Base-by-base conservation (phyloP, 176 grass and related monocot species). In the Carex scoparia region DNA sequence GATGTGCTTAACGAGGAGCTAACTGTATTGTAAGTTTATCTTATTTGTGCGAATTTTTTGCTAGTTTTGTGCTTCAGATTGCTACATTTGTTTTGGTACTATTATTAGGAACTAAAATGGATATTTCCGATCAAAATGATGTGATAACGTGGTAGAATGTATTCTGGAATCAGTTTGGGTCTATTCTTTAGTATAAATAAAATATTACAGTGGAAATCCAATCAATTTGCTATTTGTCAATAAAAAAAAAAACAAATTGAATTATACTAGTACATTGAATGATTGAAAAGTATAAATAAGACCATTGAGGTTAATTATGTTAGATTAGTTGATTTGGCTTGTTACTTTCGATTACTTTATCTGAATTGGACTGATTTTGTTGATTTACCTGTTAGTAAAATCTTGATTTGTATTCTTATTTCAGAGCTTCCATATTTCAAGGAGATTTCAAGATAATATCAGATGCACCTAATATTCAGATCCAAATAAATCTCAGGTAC, bases 401-500 rank as follows among this genome's bases (percentile, higher is more conserved):
- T 57, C 16, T 82, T 70, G 61, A 72, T 74, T 59, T 81, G 51
- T 10, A 75, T 62, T 23, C 33, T 35, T 46, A 68, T 60, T 48
- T 61, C 51, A 98, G 95, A 83, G 66, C 73, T 85, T 85, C 95
- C 56, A 98, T 98, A 90, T 94, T 93, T 63, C 85, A 87, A 70
- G 95, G 92, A 37, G 92, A 98, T 79, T 93, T 98, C 84, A 90
- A 93, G 84, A 88, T 94, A 62, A 86, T 85, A 73, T 90, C 88
- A 81, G 88, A 94, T 86, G 85, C 70, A 85, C 91, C 91, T 72
- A 76, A 91, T 80, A 89, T 86, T 78, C 83, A 88, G 73, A 90
- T 93, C 84, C 85, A 72, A 62, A 87, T 98, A 89, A 93, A 85
- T 57, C 74, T 98, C 82, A 98, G 95, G 95, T 98, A 90, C 4